A percentile compares a stretch with the other conserved stretches of the same genome.
Conservation (phyloP, 2,329 filamentous ascomycete genomes). For the Talaromyces albobiverticillius region DNA sequence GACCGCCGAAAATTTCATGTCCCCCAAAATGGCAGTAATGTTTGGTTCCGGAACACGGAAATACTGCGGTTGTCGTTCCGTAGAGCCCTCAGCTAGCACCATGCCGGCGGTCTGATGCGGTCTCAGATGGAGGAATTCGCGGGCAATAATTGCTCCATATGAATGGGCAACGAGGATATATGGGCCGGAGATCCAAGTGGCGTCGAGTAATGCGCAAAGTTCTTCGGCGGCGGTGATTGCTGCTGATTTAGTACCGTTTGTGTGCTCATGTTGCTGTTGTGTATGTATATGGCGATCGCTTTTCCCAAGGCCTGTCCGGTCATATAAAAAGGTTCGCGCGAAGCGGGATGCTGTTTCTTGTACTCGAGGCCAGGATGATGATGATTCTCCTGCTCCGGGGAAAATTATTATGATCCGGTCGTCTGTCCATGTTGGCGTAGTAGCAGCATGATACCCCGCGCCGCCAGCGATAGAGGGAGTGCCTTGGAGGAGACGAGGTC, state of each 20-base stretch:
- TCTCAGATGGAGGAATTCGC: conserved; percentile 36
- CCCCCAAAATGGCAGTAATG: conserved; percentile 28
- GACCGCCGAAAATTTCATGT: conserved; percentile 29
- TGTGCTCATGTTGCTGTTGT: conserved; percentile 2
- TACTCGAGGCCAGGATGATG: conserved; percentile 32
- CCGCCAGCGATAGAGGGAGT: background rate
- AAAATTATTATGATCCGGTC: conserved; percentile 34
- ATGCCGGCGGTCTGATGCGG: conserved; percentile 31
- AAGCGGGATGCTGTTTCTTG: conserved; percentile 28
- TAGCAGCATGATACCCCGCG: background rate
- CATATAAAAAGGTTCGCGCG: conserved; percentile 32
- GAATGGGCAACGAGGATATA: conserved; percentile 38
- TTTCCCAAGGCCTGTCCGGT: conserved; percentile 37
- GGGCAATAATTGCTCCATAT: conserved; percentile 39
- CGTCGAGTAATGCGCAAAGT: conserved; percentile 28
- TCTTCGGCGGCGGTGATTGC: conserved; percentile 30
- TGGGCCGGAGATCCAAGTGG: conserved; percentile 23
- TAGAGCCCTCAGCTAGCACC: conserved; percentile 36
- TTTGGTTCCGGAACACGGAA: conserved; percentile 31
- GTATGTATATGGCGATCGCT: conserved; percentile 24
- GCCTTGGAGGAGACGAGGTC: background rate
- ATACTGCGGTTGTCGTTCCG: conserved; percentile 31
- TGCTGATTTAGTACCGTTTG: too few relatives aligned
- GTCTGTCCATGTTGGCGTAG: background rate
- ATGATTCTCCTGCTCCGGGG: conserved; percentile 34